Evolutionary conservation across 1,284 basidiomycete species (phyloP).

Genomic region (Papiliotrema terrestris): DNA sequence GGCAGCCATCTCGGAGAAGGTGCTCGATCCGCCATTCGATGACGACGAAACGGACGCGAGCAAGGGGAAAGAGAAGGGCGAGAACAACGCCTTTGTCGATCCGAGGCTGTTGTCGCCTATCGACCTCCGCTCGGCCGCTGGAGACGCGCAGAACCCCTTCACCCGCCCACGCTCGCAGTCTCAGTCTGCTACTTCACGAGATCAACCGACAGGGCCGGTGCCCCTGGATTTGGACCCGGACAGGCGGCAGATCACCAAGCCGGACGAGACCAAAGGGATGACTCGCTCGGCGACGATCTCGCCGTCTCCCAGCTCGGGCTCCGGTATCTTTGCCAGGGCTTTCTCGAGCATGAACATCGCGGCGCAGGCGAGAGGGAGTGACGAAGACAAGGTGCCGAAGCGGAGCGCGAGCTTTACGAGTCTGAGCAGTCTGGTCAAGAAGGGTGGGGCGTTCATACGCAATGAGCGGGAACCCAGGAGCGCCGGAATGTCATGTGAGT

Average conservation of each 20-base stretch:
- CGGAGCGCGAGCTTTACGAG: conserved; percentile 31
- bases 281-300: not conserved
- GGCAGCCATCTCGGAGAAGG: conserved; percentile 22
- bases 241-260: not conserved
- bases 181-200: not conserved
- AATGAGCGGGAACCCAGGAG: not conserved
- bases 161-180: not conserved
- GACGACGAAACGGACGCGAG: not conserved
- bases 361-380: conserved; percentile 9
- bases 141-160: conserved; percentile 2
- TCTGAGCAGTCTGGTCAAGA: conserved; percentile 22
- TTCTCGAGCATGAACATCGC: conserved; percentile 25
- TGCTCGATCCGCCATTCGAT: conserved; percentile 21
- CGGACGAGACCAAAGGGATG: not conserved
- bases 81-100: conserved; percentile 6
- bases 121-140: conserved; percentile 10
- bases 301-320: conserved; percentile 1
- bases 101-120: conserved; percentile 24
- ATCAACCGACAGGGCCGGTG: not conserved
- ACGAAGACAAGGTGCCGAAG: conserved; percentile 16
- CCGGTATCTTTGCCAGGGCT: conserved; percentile 2
- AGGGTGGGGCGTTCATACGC: conserved; percentile 11
- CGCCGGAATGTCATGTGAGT: not conserved
- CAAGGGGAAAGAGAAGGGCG: not conserved
- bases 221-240: not conserved